phyloP scores from a whole-genome alignment of 2,329 filamentous ascomycete species.

The Diaporthe vexans region DNA sequence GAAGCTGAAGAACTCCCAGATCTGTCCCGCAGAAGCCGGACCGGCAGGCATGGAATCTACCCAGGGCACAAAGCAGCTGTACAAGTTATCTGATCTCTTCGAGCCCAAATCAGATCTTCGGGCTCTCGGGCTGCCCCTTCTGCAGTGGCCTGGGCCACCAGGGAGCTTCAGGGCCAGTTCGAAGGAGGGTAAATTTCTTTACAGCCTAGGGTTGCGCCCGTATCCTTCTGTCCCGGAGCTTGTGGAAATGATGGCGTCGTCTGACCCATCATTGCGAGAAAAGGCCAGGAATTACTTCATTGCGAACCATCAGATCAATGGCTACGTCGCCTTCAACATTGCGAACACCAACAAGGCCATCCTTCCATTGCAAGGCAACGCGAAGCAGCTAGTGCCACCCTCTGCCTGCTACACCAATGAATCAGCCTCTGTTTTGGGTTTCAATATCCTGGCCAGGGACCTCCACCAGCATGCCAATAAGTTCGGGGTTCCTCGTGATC shows the following conservation, averaged over 20 bases:
- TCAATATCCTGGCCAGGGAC: conserved; percentile 81
- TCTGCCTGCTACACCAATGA: conserved; percentile 87
- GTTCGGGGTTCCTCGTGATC: conserved; percentile 88
- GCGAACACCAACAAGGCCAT: conserved; percentile 69
- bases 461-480: conserved; percentile 85
- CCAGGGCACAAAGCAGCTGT: conserved; percentile 67
- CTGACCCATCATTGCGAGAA: conserved; percentile 71
- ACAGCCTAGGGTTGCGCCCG: conserved; percentile 78
- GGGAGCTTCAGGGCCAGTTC: conserved; percentile 75
- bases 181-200: conserved; percentile 81
- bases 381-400: conserved; percentile 76
- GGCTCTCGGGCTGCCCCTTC: conserved; percentile 78
- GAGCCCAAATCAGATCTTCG: conserved; percentile 81
- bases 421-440: conserved; percentile 82
- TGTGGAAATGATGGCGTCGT: conserved; percentile 80
- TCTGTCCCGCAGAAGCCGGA: conserved; percentile 83
- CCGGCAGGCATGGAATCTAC: conserved; percentile 68
- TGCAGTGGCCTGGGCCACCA: conserved; percentile 82
- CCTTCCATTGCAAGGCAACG: conserved; percentile 80
- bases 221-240: conserved; percentile 81
- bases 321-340: conserved; percentile 77
- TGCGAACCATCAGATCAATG: conserved; percentile 81
- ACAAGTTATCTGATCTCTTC: conserved; percentile 83
- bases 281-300: conserved; percentile 87
- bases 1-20: conserved; percentile 81